Percentiles rank a stretch among this genome's conserved stretches.
phyloP scores from a whole-genome alignment of 192 early-diverging fungal species.

The Entomortierella parvispora region DNA sequence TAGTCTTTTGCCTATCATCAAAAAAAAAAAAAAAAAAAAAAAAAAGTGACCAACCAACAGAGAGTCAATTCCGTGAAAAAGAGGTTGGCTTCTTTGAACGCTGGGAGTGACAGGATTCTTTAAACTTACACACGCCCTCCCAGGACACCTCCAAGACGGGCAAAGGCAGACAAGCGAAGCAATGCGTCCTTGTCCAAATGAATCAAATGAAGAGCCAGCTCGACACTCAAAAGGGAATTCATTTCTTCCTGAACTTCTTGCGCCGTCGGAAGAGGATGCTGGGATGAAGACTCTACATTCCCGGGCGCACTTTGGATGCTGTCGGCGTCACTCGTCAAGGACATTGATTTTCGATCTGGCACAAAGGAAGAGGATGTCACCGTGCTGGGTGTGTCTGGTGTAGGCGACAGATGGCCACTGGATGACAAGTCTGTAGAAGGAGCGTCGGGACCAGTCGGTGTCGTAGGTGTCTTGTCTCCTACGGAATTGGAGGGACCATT shows the following conservation, averaged over 20 bases:
- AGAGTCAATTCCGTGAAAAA: too few relatives aligned
- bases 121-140: conserved; percentile 65
- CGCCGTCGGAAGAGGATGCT: conserved; percentile 16
- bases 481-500: conserved; percentile 19
- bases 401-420: conserved; percentile 3
- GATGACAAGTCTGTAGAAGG: conserved; percentile 14
- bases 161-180: conserved; percentile 68
- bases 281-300: conserved; percentile 6
- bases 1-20: conserved; percentile 67
- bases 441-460: too few relatives aligned
- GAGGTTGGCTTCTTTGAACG: too few relatives aligned
- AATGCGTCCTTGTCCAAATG: conserved; percentile 87
- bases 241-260: conserved; percentile 61
- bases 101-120: background rate
- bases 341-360: conserved; percentile 31
- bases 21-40: background rate
- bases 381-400: conserved; percentile 5
- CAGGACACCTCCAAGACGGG: conserved; percentile 69
- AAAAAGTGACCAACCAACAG: too few relatives aligned
- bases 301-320: conserved; percentile 46
- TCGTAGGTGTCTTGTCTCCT: too few relatives aligned
- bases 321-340: conserved; percentile 57
- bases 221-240: conserved; percentile 76
- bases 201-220: conserved; percentile 87
- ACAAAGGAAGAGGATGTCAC: conserved; percentile 16